Evolutionary conservation across 768 basidiomycete genomes (phyloP).

Genomic region (Clavulina sp.): DNA sequence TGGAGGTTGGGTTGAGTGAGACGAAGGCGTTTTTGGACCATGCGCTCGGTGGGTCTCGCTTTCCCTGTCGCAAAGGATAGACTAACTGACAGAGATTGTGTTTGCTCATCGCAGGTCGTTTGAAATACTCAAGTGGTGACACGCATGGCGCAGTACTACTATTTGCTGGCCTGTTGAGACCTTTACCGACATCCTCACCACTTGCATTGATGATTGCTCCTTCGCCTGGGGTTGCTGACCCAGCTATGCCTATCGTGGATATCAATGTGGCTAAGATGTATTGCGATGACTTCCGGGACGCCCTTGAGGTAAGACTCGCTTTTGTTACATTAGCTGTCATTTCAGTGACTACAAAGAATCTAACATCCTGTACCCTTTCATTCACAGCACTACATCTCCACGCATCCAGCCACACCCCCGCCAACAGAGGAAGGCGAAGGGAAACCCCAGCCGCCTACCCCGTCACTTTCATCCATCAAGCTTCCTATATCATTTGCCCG

Average conservation of each 20-base stretch:
- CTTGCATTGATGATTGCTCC: no score
- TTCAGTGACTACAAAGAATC: background rate
- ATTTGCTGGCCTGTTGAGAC: slow-evolving; percentile 51
- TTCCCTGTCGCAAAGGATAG: background rate
- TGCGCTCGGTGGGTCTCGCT: slow-evolving; percentile 39
- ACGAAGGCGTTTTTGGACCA: slow-evolving; percentile 62
- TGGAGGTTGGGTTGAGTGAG: slow-evolving; percentile 35
- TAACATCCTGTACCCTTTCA: no score
- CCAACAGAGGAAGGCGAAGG: no score
- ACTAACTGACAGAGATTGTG: background rate
- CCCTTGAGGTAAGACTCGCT: slow-evolving; percentile 46
- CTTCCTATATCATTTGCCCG: slow-evolving; percentile 55
- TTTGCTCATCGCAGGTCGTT: slow-evolving; percentile 35
- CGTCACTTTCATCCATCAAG: slow-evolving; percentile 27
- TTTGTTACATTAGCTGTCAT: background rate
- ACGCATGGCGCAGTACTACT: slow-evolving; percentile 54
- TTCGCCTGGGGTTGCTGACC: no score
- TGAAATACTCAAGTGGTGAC: slow-evolving; percentile 84
- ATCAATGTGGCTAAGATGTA: slow-evolving; percentile 30
- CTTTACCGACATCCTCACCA: no score
- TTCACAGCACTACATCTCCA: slow-evolving; percentile 52
- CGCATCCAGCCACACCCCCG: slow-evolving; percentile 29
- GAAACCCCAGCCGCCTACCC: no score
- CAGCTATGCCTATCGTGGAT: slow-evolving; percentile 21
- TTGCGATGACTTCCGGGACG: slow-evolving; percentile 77